Base-by-base conservation (phyloP, 2,329 filamentous ascomycete species). In the Phialemonium atrogriseum region DNA sequence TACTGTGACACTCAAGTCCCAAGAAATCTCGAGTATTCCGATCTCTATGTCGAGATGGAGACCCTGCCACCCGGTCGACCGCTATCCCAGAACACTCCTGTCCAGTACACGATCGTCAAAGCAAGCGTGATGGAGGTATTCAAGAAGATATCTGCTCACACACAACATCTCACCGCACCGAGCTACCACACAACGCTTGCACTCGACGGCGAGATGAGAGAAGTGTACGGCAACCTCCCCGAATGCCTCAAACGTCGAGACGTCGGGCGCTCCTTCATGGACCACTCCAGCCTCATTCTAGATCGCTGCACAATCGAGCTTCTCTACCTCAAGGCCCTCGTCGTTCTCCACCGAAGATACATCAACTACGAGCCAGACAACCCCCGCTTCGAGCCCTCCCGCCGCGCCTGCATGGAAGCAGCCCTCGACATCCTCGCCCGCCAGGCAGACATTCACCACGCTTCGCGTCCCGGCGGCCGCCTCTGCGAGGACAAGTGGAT, bases 401-500 rank as follows among this genome's bases (percentile, higher is more conserved):
- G 59, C 20, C 52, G 50, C 12, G 54, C 55, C 0, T 67, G 63
- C 24, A 52, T 63, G 9, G 54, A 59, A 8, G 58, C 66, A 2
- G 61, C 66, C 3, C 44, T 67, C 31, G 45, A 51, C 25, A 55
- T 72, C 11, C 46, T 70, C 4, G 54, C 60, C 20, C 49, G 73
- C 24, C 64, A 69, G 32, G 55, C 59, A 12, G 65, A 70, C 42
- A 57, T 68, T 24, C 59, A 67, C 26, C 47, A 54, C 25, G 64
- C 66, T 45, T 56, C 55, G 11, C 54, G 51, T 16, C 60, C 64
- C 0, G 68, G 69, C 0, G 71, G 73, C 0, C 57, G 67, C 13
- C 49, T 78, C 37, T 58, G 64, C 34, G 58, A 64, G 23, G 66
- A 75, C 30, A 58, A 64, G 24, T 71, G 67, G 50, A 68, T 77